phyloP scores from a whole-genome alignment of 176 grass and related monocot species.

The Cenchrus fungigraminus region DNA sequence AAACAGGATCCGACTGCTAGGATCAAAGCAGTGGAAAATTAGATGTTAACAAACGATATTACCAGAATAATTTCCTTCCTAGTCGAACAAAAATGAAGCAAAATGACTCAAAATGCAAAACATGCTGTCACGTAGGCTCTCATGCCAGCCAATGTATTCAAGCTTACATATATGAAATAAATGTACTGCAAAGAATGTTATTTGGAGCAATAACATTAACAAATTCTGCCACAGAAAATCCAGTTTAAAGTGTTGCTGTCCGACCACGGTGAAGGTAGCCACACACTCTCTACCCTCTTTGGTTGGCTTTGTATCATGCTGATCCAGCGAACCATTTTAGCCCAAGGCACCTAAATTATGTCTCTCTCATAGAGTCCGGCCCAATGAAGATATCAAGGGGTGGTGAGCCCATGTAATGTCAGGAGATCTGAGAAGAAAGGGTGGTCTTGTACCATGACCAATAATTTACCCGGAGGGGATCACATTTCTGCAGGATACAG shows the following conservation, averaged over 20 bases:
- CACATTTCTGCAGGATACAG: conserved; percentile 66
- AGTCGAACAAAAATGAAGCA: background rate
- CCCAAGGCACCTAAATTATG: background rate
- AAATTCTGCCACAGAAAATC: conserved; percentile 16
- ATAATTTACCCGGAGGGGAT: conserved; percentile 89
- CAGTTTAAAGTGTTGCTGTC: conserved; percentile 3
- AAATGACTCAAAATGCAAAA: background rate
- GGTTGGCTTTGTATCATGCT: background rate
- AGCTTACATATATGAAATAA: conserved; percentile 11
- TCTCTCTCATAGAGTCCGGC: background rate
- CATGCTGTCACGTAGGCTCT: background rate
- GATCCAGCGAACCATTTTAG: background rate
- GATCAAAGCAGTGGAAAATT: background rate
- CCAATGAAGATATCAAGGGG: background rate
- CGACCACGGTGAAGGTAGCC: background rate
- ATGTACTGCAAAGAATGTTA: background rate
- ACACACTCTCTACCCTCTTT: background rate
- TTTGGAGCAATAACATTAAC: conserved; percentile 21
- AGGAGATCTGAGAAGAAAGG: conserved; percentile 53
- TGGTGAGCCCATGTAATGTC: background rate
- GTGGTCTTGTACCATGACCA: conserved; percentile 82
- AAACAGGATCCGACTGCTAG: background rate
- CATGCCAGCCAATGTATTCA: background rate
- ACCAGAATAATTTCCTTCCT: background rate
- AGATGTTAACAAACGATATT: background rate